Conservation (phyloP, 345 rosid species). For the Balakata baccata region DNA sequence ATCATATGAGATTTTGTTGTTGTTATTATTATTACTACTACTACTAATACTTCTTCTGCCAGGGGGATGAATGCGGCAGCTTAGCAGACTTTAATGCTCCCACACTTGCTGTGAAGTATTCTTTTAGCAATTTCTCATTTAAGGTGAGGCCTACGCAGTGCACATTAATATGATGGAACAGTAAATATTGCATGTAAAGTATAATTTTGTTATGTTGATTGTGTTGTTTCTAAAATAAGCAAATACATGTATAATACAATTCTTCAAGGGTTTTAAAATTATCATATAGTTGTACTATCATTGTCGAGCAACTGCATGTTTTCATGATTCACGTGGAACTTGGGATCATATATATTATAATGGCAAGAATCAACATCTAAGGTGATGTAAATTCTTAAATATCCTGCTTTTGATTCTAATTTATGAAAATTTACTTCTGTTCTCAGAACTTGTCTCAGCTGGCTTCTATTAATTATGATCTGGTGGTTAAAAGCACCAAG, state of each 20-base stretch:
- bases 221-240: too few species aligned
- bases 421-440: slow-evolving; percentile 3
- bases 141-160: slow-evolving; percentile 49
- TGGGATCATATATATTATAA: too few species aligned
- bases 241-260: neutral
- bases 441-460: slow-evolving; percentile 81
- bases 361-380: neutral
- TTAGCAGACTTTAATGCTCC: slow-evolving; percentile 71
- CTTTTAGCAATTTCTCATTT: slow-evolving; percentile 92
- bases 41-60: slow-evolving; percentile 14
- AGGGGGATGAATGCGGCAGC: slow-evolving; percentile 85
- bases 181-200: neutral
- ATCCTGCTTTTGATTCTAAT: neutral
- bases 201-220: neutral
- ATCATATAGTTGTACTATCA: neutral
- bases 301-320: neutral
- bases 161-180: neutral
- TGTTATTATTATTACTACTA: neutral
- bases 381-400: neutral
- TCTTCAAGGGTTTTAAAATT: neutral
- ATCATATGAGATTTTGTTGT: neutral
- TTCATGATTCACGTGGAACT: neutral
- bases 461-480: slow-evolving; percentile 87
- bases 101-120: slow-evolving; percentile 66
- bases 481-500: slow-evolving; percentile 53